These are phyloP conservation scores for Euphorbia tirucalli DNA, from an alignment of 345 rosid species.

Conservation along the genomic window DNA sequence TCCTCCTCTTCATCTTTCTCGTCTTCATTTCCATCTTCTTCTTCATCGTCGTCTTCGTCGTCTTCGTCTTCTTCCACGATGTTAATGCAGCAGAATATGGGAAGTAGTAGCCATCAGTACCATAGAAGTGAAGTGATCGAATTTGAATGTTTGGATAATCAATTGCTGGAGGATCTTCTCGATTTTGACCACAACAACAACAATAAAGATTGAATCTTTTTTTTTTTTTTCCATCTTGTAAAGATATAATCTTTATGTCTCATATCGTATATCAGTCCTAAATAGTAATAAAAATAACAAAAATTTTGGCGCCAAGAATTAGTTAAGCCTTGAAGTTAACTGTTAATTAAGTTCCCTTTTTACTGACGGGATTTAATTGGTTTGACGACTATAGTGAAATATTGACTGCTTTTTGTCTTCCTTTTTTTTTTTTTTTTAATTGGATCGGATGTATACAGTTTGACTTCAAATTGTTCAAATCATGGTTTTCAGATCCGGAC, in stretches of 20 bases:
- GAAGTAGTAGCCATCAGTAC: not conserved
- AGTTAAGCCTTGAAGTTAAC: not conserved
- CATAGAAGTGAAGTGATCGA: constrained; percentile 40
- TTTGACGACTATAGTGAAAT: not conserved
- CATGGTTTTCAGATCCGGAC: too few species aligned
- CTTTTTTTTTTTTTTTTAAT: too few species aligned
- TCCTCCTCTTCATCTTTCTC: constrained; percentile 27
- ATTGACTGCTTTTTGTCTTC: not conserved
- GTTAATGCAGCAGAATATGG: constrained; percentile 13
- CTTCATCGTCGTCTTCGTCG: constrained; percentile 2
- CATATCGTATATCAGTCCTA: not conserved
- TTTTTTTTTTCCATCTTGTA: not conserved
- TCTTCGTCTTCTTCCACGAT: constrained; percentile 4
- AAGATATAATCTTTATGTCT: not conserved
- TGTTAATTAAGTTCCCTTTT: too few species aligned
- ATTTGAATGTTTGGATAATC: constrained; percentile 54
- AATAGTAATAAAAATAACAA: too few species aligned
- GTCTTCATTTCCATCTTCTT: constrained; percentile 9
- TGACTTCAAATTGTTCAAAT: not conserved
- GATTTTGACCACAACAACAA: constrained; percentile 30
- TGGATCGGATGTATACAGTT: not conserved
- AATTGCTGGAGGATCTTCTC: constrained; percentile 56
- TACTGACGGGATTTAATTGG: not conserved
- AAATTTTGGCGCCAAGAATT: not conserved
- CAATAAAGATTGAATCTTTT: constrained; percentile 17